Evolutionary conservation across 2,329 filamentous ascomycete genomes (phyloP).

Genomic region (Neofusicoccum laricinum): DNA sequence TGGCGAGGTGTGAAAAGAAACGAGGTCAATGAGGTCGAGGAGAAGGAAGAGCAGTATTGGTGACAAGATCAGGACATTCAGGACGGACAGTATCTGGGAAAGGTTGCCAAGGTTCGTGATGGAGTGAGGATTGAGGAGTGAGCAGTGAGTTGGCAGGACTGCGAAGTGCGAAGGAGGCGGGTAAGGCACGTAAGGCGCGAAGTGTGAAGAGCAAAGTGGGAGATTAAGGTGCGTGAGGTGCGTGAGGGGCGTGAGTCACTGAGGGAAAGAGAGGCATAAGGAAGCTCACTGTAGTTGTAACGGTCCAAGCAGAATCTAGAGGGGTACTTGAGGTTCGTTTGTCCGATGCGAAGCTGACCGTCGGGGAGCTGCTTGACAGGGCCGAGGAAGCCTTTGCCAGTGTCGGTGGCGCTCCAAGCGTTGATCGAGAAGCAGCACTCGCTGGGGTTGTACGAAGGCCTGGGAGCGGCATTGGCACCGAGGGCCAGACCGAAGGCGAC

Average conservation of each 20-base stretch:
- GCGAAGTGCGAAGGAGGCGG: neutral
- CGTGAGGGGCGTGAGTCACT: neutral
- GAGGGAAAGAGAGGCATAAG: neutral
- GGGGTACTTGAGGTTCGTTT: neutral
- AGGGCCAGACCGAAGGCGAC: neutral
- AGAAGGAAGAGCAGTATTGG: no score
- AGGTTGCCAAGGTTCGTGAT: no score
- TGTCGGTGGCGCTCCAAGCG: neutral
- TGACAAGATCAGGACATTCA: no score
- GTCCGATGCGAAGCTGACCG: slow-evolving; percentile 8
- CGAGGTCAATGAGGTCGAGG: no score
- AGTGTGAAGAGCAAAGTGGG: neutral
- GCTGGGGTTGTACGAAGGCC: neutral
- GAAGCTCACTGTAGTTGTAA: neutral
- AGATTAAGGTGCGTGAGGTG: neutral
- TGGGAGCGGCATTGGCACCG: neutral
- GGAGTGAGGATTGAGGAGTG: no score
- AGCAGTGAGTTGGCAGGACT: no score
- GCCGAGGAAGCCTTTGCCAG: neutral
- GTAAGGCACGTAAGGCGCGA: neutral
- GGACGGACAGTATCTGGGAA: no score
- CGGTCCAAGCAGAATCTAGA: neutral
- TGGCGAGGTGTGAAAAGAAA: no score
- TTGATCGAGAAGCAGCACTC: neutral
- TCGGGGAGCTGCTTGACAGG: neutral